phyloP scores from a whole-genome alignment of 331 rosid genomes.

The Ulmus americana region DNA sequence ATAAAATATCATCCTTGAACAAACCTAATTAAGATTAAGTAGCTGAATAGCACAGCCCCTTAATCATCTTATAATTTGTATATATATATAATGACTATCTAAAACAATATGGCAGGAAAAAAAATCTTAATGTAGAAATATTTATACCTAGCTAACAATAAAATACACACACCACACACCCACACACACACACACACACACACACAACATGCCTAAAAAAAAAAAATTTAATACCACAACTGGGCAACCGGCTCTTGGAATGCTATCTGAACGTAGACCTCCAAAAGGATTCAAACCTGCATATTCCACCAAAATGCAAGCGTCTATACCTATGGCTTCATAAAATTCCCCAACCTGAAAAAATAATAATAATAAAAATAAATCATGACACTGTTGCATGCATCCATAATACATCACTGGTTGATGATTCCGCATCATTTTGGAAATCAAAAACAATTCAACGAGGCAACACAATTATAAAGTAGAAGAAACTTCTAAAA shows the following conservation, averaged over 20 bases:
- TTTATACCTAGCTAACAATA: not conserved
- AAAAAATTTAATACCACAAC: slow-evolving; percentile 59
- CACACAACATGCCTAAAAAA: slow-evolving; percentile 15
- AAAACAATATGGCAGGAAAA: not conserved
- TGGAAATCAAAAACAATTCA: not conserved
- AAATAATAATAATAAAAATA: not conserved
- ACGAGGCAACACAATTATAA: not conserved
- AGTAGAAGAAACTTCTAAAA: not conserved
- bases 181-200: slow-evolving; percentile 13
- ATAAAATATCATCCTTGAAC: not conserved
- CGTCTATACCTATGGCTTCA: slow-evolving; percentile 89
- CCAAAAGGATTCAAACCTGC: slow-evolving; percentile 95
- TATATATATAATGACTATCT: not conserved
- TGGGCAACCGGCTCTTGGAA: slow-evolving; percentile 94
- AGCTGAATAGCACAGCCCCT: too few species aligned
- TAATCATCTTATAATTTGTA: too few species aligned
- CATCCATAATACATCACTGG: slow-evolving; percentile 11
- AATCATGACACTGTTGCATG: too few species aligned
- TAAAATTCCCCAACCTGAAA: slow-evolving; percentile 90
- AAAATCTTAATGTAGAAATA: not conserved
- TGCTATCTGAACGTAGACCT: slow-evolving; percentile 72
- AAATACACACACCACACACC: not conserved
- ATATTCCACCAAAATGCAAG: slow-evolving; percentile 81
- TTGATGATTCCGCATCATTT: slow-evolving; percentile 4
- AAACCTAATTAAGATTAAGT: too few species aligned